A percentile compares a stretch with the other conserved stretches of the same genome.
phyloP scores from a whole-genome alignment of 106 monocot species.

The Hemerocallis citrina region DNA sequence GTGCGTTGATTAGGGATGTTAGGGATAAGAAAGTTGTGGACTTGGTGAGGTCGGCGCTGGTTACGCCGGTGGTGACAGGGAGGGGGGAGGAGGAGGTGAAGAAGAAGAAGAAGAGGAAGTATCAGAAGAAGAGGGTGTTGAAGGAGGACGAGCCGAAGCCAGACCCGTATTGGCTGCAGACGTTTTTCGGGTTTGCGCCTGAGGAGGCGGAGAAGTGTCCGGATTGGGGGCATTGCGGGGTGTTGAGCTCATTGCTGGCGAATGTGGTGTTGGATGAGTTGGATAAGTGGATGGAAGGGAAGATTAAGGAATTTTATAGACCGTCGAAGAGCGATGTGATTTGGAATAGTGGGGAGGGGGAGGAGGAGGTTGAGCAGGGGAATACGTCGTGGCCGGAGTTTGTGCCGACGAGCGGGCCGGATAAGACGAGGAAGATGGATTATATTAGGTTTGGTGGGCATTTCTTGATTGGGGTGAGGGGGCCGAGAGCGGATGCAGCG shows the following conservation, averaged over 20 bases:
- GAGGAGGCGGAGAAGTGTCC: slow-evolving; percentile 81
- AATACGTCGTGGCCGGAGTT: slow-evolving; percentile 99
- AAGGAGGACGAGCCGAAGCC: slow-evolving; percentile 97
- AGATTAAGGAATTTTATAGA: slow-evolving; percentile 73
- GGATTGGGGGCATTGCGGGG: slow-evolving; percentile 90
- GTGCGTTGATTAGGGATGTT: slow-evolving; percentile 68
- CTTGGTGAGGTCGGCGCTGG: slow-evolving; percentile 71
- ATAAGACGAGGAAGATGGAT: slow-evolving; percentile 93
- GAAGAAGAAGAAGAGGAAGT: slow-evolving; percentile 56
- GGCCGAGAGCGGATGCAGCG: slow-evolving; percentile 93
- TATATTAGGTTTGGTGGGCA: slow-evolving; percentile 92
- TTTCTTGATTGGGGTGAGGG: slow-evolving; percentile 69
- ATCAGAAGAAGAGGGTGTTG: slow-evolving; percentile 88
- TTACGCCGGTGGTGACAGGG: slow-evolving; percentile 55
- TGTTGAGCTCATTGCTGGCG: slow-evolving; percentile 69
- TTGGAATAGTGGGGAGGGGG: slow-evolving; percentile 37
- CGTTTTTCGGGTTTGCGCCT: slow-evolving; percentile 94
- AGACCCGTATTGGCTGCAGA: slow-evolving; percentile 96
- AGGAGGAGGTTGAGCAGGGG: slow-evolving; percentile 61
- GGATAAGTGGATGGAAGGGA: slow-evolving; percentile 91
- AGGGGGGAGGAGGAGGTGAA: slow-evolving; percentile 31
- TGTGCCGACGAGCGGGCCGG: slow-evolving; percentile 95
- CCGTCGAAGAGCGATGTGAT: slow-evolving; percentile 85
- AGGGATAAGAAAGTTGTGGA: slow-evolving; percentile 82
- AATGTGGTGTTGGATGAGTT: slow-evolving; percentile 82